Percentiles rank a stretch among this genome's conserved stretches.
Evolutionary conservation across 2,329 filamentous ascomycete species (phyloP).

Genomic region (Clarireedia sp.): DNA sequence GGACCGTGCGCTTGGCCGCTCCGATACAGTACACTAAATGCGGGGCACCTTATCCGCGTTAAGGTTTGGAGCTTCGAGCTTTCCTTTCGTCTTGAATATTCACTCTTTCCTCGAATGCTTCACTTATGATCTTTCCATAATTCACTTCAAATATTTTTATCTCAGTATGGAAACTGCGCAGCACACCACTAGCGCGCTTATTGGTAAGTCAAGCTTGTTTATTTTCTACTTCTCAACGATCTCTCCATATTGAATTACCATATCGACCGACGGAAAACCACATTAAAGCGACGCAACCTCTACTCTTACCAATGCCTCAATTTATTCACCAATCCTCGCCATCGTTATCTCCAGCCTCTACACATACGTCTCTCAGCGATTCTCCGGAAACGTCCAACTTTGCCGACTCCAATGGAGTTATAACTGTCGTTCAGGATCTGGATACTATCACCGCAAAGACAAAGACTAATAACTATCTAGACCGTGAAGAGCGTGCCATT

Average conservation of each 20-base stretch:
- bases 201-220: slow-evolving; percentile 21
- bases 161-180: slow-evolving; percentile 23
- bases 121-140: slow-evolving; percentile 1
- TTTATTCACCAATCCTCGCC: background rate
- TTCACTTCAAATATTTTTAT: slow-evolving; percentile 6
- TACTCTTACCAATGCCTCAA: no score
- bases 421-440: background rate
- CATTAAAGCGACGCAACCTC: background rate
- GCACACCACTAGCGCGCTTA: slow-evolving; percentile 22
- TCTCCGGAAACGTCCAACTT: background rate
- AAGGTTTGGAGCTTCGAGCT: background rate
- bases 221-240: background rate
- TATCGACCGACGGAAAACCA: background rate
- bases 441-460: background rate
- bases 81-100: background rate
- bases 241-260: background rate
- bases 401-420: background rate
- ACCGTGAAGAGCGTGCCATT: slow-evolving; percentile 38
- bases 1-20: background rate
- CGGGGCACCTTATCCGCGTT: background rate
- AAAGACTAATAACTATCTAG: slow-evolving; percentile 27
- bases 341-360: background rate
- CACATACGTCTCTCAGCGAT: background rate
- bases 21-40: background rate
- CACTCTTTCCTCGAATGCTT: background rate